Base-by-base conservation (phyloP, 352 stramenopile species). In the Pythium sukuiense region DNA sequence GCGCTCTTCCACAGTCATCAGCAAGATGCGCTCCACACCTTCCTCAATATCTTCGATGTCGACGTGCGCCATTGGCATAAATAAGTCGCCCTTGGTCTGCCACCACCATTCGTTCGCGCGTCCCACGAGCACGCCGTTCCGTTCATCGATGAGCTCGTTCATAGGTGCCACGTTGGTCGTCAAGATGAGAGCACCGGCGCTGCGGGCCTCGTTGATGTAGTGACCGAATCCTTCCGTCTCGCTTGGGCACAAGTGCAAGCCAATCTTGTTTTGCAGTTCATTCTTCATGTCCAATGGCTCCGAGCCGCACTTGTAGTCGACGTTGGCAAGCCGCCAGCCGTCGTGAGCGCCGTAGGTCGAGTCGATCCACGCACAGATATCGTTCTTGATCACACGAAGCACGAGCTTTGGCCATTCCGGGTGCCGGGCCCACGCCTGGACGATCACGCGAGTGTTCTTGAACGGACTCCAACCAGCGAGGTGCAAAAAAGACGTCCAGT, bases 151-250 rank as follows among this genome's bases (percentile, higher is more conserved):
- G 13, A 95, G 76, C 60, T 95, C 87, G 65, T 95, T 95, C 87
- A 93, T 95, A 5, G 87, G 85, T 14, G 83, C 74, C 27, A 90
- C 87, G 62, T 95, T 80, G 24, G 83, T 88, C 37, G 87, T 92
- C 50, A 95, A 32, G 52, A 90, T 85, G 5, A 95, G 70, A 16
- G 83, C 87, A 12, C 81, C 85, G 11, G 80, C 76, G 59, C 85
- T 91, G 29, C 87, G 83, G 18, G 87, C 87, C 62, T 93, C 81
- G 61, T 95, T 95, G 66, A 95, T 93, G 57, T 92, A 92, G 67
- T 95, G 87, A 33, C 87, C 81, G 57, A 93, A 95, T 18, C 83
- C 85, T 69, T 93, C 85, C 12, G 79, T 89, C 65, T 89, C 81
- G 52, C 81, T 92, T 12, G 85, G 85, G 69, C 81, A 90, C 55